Percentiles rank a stretch among this genome's conserved stretches.
Conservation (phyloP, 345 rosid genomes). For the Eucalyptus regnans region DNA sequence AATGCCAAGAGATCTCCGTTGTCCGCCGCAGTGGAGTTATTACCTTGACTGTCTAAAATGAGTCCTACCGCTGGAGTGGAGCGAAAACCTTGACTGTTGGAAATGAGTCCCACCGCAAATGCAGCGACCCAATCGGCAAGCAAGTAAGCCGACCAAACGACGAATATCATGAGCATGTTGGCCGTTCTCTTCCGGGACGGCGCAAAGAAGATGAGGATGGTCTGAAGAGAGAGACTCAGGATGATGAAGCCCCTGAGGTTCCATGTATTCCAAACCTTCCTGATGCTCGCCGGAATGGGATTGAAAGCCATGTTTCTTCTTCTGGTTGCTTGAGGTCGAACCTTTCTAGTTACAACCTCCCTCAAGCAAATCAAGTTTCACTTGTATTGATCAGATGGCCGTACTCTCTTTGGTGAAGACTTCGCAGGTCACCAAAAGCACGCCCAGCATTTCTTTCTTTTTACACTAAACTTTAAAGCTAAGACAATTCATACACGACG, state of each 20-base stretch:
- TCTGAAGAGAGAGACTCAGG: conserved; percentile 44
- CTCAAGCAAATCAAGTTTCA: not conserved
- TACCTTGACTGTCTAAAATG: conserved; percentile 25
- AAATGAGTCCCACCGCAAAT: conserved; percentile 43
- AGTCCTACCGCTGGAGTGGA: conserved; percentile 12
- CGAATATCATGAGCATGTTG: conserved; percentile 8
- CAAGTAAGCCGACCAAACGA: conserved; percentile 49
- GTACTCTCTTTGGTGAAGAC: not conserved
- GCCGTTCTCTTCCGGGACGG: conserved; percentile 37
- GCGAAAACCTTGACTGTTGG: conserved; percentile 14
- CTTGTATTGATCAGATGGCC: not conserved
- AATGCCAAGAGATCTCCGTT: too few relatives aligned
- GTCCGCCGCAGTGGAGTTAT: not conserved
- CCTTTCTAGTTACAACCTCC: not conserved
- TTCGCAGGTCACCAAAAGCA: not conserved
- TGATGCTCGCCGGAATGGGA: conserved; percentile 13
- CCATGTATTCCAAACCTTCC: conserved; percentile 35
- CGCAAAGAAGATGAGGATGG: conserved; percentile 32
- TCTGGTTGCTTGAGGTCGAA: not conserved
- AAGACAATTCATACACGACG: not conserved
- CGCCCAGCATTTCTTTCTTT: not conserved
- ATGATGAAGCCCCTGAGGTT: conserved; percentile 44
- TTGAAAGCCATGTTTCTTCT: not conserved
- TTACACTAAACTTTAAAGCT: not conserved
- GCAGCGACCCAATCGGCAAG: conserved; percentile 53